These are phyloP conservation scores for Microdochium bolleyi DNA, from an alignment of 2,329 filamentous ascomycete genomes.

Conservation along the genomic window DNA sequence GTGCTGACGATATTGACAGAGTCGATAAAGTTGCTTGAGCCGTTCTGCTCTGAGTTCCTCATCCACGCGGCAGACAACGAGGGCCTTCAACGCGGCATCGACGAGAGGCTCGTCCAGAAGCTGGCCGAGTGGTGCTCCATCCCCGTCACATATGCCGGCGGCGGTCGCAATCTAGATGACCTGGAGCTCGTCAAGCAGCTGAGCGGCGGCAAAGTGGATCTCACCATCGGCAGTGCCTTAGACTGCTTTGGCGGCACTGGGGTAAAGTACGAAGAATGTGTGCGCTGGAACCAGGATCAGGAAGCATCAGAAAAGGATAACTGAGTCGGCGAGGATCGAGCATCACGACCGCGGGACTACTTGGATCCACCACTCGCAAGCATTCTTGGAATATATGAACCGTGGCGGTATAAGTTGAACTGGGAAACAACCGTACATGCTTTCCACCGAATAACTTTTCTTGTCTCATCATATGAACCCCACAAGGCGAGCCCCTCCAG, in stretches of 20 bases:
- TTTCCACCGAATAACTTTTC: not conserved
- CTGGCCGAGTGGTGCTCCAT: slow-evolving; percentile 83
- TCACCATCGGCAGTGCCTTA: slow-evolving; percentile 93
- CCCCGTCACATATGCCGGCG: slow-evolving; percentile 93
- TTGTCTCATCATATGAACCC: not conserved
- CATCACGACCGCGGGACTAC: not conserved
- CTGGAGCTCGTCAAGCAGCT: slow-evolving; percentile 72
- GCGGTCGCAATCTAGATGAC: slow-evolving; percentile 76
- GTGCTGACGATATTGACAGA: slow-evolving; percentile 39
- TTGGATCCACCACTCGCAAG: too few relatives aligned
- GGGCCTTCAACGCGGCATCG: slow-evolving; percentile 84
- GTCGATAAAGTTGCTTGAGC: slow-evolving; percentile 72
- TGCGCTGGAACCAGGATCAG: slow-evolving; percentile 68
- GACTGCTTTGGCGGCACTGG: slow-evolving; percentile 90
- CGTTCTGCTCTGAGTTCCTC: slow-evolving; percentile 92
- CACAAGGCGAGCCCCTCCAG: not conserved
- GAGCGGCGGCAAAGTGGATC: slow-evolving; percentile 74
- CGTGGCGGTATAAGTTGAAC: too few relatives aligned
- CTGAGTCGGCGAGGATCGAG: not conserved
- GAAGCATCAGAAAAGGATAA: slow-evolving; percentile 1
- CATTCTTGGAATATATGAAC: too few relatives aligned
- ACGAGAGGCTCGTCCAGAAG: slow-evolving; percentile 70
- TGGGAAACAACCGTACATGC: not conserved
- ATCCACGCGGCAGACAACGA: slow-evolving; percentile 97
- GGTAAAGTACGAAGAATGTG: slow-evolving; percentile 82